A percentile compares a stretch with the other conserved stretches of the same genome.
These are phyloP conservation scores for Colletotrichum agaves DNA, from an alignment of 2,329 filamentous ascomycete genomes.

Conservation along the genomic window DNA sequence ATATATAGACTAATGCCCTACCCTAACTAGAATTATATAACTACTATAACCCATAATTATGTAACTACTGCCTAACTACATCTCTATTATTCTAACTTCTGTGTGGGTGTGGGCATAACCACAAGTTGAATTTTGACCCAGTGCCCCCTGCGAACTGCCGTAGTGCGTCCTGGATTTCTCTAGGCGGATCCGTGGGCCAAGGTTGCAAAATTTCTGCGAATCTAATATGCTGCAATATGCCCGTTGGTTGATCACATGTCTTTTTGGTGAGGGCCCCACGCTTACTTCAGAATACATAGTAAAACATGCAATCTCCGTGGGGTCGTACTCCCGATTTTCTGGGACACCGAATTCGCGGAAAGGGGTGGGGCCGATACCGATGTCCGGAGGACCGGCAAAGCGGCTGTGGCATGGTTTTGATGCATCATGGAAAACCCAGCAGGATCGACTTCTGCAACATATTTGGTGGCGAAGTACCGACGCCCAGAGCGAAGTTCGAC, in stretches of 20 bases:
- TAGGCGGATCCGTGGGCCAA: neutral
- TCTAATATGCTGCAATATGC: neutral
- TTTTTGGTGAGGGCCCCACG: neutral
- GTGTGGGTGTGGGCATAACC: no score
- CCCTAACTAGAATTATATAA: no score
- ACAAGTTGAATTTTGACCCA: no score
- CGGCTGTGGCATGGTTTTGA: neutral
- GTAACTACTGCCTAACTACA: no score
- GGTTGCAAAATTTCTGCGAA: neutral
- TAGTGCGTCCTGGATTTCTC: neutral
- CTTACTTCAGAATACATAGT: neutral
- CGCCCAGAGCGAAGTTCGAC: no score
- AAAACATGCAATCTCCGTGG: neutral
- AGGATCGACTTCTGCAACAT: neutral
- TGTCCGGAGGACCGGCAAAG: neutral
- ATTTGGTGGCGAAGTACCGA: no score
- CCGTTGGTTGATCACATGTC: slow-evolving; percentile 6
- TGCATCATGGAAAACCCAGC: neutral
- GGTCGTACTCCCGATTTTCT: neutral
- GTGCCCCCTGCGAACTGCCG: no score
- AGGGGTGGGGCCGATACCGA: neutral
- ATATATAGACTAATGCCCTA: no score
- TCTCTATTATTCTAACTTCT: no score
- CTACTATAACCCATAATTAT: no score
- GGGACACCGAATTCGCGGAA: neutral